Conservation (phyloP, 768 basidiomycete genomes). For the Lenzites betulinus region DNA sequence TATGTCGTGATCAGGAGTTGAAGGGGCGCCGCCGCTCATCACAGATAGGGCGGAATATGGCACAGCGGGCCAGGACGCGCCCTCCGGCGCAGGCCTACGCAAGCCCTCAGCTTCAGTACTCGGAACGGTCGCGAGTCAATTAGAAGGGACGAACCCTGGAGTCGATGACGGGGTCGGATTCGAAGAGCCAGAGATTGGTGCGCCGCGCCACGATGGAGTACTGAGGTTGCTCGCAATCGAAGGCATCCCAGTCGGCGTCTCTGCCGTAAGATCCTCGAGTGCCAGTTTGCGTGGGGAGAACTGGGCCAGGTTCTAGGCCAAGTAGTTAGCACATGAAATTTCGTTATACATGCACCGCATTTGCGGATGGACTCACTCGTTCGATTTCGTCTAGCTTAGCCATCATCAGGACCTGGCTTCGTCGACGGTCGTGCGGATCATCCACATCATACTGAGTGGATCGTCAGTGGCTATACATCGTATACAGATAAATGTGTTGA, state of each 20-base stretch:
- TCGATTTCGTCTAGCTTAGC: slow-evolving; percentile 82
- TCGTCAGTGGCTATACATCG: slow-evolving; percentile 22
- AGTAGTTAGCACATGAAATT: not conserved
- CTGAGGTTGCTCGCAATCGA: slow-evolving; percentile 18
- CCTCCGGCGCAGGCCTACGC: slow-evolving; percentile 15
- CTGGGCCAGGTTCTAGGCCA: slow-evolving; percentile 26
- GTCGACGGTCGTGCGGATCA: slow-evolving; percentile 73
- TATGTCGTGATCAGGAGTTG: slow-evolving; percentile 37
- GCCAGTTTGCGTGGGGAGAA: slow-evolving; percentile 29
- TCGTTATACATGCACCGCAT: not conserved
- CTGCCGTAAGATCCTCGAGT: slow-evolving; percentile 24
- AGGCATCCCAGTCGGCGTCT: slow-evolving; percentile 22
- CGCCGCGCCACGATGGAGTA: slow-evolving; percentile 16
- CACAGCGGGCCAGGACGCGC: slow-evolving; percentile 44
- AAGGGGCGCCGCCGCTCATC: slow-evolving; percentile 13
- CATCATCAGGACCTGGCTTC: slow-evolving; percentile 74
- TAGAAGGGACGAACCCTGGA: slow-evolving; percentile 21
- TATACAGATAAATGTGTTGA: slow-evolving; percentile 23
- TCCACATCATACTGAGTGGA: slow-evolving; percentile 59
- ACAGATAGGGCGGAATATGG: slow-evolving; percentile 41
- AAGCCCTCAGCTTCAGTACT: slow-evolving; percentile 16
- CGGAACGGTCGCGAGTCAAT: slow-evolving; percentile 15
- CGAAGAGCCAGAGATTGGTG: slow-evolving; percentile 3
- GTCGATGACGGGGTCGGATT: slow-evolving; percentile 10
- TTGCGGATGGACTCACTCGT: slow-evolving; percentile 43